Base-by-base conservation (phyloP, 345 rosid species). In the Anacardium occidentale region DNA sequence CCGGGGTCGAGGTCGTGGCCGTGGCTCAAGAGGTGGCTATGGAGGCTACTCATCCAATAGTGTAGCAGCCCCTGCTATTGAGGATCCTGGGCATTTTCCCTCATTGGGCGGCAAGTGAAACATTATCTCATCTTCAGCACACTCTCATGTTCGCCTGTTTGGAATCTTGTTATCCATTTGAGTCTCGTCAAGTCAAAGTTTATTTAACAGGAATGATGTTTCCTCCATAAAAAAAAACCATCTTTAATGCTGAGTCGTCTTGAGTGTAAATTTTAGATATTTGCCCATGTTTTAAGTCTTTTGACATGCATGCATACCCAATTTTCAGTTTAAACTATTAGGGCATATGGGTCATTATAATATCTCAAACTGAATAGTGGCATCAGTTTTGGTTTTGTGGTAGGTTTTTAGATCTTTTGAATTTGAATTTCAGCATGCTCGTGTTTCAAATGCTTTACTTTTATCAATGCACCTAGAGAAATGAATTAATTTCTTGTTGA, bases 81-180 rank as follows among this genome's bases (percentile, higher is more conserved):
- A 76, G 72, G 99, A 95, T 75, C 83, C 85, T 7, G 91, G 90
- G 42, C 96, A 92, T 68, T 95, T 95, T 91, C 99, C 99, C 51
- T 21, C 98, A 55, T 83, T 95, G 78, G 91, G 97, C 70, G 98
- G 91, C 79, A 92, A 90, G 83, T 92, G 91, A 91, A 75, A 75
- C 63, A 26, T 29, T 14, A 14, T 29, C 37, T 14, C 22, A 18
- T 25, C 53, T 25, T 20, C 3, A 34, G 71, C 11, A 10, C 50
- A 18, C 71, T 15, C 10, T 64, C 74, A 64, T 54, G 58, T 55
- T 64, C 62, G 51, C 12, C 21, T 18, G 64, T 66, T 12, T 70
- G 75, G 77, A 69, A 67, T 53, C 58, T 25, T 56, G 78, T 64
- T 64, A 54, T 75, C 70, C 65, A 62, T 59, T 74, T 6, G 64